These are phyloP conservation scores for Fagopyrum esculentum DNA, from an alignment of 148 eudicot species.

Conservation along the genomic window DNA sequence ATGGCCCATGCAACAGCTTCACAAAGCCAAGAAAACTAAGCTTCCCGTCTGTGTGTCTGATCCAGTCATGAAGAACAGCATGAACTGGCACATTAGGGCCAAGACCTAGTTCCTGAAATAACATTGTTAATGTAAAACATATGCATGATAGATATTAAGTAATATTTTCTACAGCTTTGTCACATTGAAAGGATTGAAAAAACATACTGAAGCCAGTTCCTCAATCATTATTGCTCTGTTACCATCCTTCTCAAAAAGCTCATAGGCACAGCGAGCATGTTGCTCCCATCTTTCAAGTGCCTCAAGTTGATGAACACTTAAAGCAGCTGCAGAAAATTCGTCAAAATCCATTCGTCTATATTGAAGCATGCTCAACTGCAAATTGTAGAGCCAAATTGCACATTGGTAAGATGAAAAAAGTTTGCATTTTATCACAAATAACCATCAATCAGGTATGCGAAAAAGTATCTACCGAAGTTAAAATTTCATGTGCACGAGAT, in stretches of 20 bases:
- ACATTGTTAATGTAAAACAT: background rate
- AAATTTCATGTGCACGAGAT: constrained; percentile 72
- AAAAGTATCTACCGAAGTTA: constrained; percentile 56
- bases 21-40: constrained; percentile 93
- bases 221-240: constrained; percentile 82
- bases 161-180: background rate
- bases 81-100: constrained; percentile 91
- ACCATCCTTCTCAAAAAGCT: constrained; percentile 88
- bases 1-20: constrained; percentile 75
- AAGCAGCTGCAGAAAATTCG: constrained; percentile 88
- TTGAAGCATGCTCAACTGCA: constrained; percentile 77
- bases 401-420: background rate
- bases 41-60: constrained; percentile 92
- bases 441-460: background rate
- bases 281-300: constrained; percentile 91
- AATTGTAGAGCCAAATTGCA: background rate
- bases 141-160: background rate
- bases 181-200: background rate
- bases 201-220: constrained; percentile 84
- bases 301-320: constrained; percentile 88
- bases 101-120: constrained; percentile 85
- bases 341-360: constrained; percentile 86
- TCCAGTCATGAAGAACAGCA: constrained; percentile 93
- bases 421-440: background rate
- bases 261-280: constrained; percentile 88